These are phyloP conservation scores for Mallotus japonicus DNA, from an alignment of 441 rosid species.

Conservation along the genomic window DNA sequence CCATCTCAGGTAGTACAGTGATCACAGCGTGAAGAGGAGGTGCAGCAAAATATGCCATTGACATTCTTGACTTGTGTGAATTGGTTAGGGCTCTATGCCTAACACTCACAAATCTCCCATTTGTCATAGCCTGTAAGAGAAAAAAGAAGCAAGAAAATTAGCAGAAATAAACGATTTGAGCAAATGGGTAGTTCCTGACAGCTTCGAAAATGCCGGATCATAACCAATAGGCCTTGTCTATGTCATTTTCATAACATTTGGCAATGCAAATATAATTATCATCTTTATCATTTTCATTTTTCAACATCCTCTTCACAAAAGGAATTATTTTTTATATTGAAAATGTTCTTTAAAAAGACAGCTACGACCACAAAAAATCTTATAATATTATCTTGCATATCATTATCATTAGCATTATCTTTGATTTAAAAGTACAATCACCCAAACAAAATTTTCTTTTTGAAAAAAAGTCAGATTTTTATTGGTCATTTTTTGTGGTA, in stretches of 20 bases:
- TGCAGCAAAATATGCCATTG: slow-evolving; percentile 76
- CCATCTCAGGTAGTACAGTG: slow-evolving; percentile 37
- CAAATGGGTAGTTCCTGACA: background rate
- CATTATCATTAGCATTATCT: background rate
- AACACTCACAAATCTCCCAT: slow-evolving; percentile 78
- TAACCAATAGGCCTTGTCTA: background rate
- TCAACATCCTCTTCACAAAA: slow-evolving; percentile 10
- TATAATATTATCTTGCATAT: background rate
- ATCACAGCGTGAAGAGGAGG: slow-evolving; percentile 56
- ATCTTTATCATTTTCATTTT: background rate
- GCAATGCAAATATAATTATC: background rate
- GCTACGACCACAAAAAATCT: background rate
- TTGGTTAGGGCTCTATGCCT: slow-evolving; percentile 68
- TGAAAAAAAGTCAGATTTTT: background rate
- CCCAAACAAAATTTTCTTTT: background rate
- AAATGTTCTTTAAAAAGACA: background rate
- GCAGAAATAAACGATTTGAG: background rate
- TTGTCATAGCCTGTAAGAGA: slow-evolving; percentile 69
- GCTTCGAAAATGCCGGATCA: background rate
- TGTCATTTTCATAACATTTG: slow-evolving; percentile 10
- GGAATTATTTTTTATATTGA: slow-evolving; percentile 4
- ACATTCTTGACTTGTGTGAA: slow-evolving; percentile 50
- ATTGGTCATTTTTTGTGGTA: no score
- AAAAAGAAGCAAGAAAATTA: background rate
- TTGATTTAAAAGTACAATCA: background rate